Percentiles rank a stretch among this genome's conserved stretches.
These are phyloP conservation scores for Coix lacrymajobi DNA, from an alignment of 176 grass and related monocot genomes.

Conservation along the genomic window DNA sequence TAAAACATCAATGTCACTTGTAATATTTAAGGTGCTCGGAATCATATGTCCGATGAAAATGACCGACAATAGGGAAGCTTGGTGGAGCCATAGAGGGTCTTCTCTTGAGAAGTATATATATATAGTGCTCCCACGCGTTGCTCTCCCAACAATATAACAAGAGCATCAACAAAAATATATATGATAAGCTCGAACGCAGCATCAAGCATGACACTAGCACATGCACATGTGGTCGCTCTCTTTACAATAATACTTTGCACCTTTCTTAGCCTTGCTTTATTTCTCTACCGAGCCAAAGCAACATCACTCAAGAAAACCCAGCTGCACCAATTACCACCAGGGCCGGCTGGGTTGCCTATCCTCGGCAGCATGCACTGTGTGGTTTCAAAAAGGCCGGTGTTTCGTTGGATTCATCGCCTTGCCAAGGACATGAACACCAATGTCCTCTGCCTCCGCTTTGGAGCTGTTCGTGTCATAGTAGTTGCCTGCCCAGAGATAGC, in stretches of 20 bases:
- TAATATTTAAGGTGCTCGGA: too few relatives aligned
- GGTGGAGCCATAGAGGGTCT: too few relatives aligned
- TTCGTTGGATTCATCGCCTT: conserved; percentile 35
- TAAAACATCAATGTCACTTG: too few relatives aligned
- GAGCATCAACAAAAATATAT: neutral
- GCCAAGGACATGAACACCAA: conserved; percentile 22
- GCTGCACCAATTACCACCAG: conserved; percentile 6
- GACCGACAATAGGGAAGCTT: too few relatives aligned
- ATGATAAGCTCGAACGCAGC: neutral
- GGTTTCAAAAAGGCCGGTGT: conserved; percentile 22
- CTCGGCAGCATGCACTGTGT: conserved; percentile 20
- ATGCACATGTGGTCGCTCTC: neutral
- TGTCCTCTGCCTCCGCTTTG: conserved; percentile 30
- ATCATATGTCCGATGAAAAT: too few relatives aligned
- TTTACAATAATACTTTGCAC: neutral
- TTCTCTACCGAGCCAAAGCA: neutral
- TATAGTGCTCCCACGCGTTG: too few relatives aligned
- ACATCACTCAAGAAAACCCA: neutral
- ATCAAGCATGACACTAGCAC: neutral
- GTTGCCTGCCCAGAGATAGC: conserved; percentile 38
- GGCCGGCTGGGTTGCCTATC: conserved; percentile 11
- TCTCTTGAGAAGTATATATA: too few relatives aligned
- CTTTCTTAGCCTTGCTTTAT: neutral
- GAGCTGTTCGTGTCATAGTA: conserved; percentile 4
- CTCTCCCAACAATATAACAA: too few relatives aligned